Base-by-base conservation (phyloP, 306 rosid species). In the Biancaea sappan region DNA sequence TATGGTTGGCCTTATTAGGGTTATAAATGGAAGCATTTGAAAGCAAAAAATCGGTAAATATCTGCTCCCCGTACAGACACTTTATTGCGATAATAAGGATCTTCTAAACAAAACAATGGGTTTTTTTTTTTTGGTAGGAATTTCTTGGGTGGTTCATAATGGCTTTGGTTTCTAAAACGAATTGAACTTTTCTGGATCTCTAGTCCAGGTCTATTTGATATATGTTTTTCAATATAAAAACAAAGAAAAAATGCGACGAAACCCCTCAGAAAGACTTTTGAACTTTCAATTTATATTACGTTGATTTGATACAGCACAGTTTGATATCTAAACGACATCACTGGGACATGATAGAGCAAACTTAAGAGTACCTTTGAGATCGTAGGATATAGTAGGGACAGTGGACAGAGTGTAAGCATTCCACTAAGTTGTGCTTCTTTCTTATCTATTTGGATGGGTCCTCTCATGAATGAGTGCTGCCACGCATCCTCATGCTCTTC, bases 381-480 rank as follows among this genome's bases (percentile, higher is more conserved):
- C 34, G 5, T 31, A 31, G 2, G 5, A 57, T 12, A 34, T 44
- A 66, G 43, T 6, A 59, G 69, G 40, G 82, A 84, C 65, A 78
- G 76, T 80, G 86, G 82, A 73, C 58, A 24, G 15, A 65, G 65
- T 4, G 74, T 6, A 74, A 32, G 79, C 38, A 75, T 78, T 73
- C 89, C 92, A 83, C 89, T 72, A 78, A 28, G 53, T 63, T 16
- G 28, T 76, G 86, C 74, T 73, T 12, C 82, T 32, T 66, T 13
- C 76, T 19, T 58, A 65, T 16, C 80, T 22, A 31, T 24, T 43
- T 57, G 35, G n/a, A 32, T 69, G 74, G 74, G 62, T 35, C 74
- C 73, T 52, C n/a, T 13, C 47, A 43, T 43, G 8, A 11, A 38
- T 7, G 18, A 35, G 18, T 15, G 14, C 29, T 18, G 66, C 18